Percentiles rank a stretch among this genome's conserved stretches.
Evolutionary conservation across 495 filamentous ascomycete genomes (phyloP).

Genomic region (Astrothelium subdiscretum): DNA sequence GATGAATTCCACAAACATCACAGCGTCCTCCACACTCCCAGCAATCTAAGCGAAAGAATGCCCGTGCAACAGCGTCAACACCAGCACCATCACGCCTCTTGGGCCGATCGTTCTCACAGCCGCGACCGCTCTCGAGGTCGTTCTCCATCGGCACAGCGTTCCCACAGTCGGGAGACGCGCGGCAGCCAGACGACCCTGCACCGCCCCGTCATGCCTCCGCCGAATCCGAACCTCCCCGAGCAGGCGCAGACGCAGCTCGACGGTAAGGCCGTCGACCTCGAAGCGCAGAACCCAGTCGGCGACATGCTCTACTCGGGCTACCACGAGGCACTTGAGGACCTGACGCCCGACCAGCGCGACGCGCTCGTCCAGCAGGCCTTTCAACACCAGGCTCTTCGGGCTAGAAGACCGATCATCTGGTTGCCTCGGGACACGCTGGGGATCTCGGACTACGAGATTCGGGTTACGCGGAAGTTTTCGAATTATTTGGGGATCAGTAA

Average conservation of each 20-base stretch:
- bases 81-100: slow-evolving; percentile 8
- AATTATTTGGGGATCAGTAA: slow-evolving; percentile 25
- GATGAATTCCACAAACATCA: slow-evolving; percentile 45
- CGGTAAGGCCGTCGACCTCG: slow-evolving; percentile 34
- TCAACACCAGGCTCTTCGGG: slow-evolving; percentile 77
- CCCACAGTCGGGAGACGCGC: background rate
- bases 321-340: slow-evolving; percentile 85
- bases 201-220: slow-evolving; percentile 18
- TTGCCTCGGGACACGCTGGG: slow-evolving; percentile 87
- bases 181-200: slow-evolving; percentile 22
- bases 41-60: slow-evolving; percentile 8
- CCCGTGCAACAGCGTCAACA: slow-evolving; percentile 11
- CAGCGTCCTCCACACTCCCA: slow-evolving; percentile 11
- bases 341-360: slow-evolving; percentile 85
- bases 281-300: slow-evolving; percentile 60
- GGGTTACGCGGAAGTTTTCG: slow-evolving; percentile 54
- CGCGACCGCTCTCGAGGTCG: slow-evolving; percentile 30
- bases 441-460: slow-evolving; percentile 83
- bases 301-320: slow-evolving; percentile 75
- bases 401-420: slow-evolving; percentile 82
- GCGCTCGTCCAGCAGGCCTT: slow-evolving; percentile 79
- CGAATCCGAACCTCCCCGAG: background rate
- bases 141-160: slow-evolving; percentile 25
- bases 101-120: slow-evolving; percentile 33
- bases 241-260: background rate